These are phyloP conservation scores for Lactarius deliciosus DNA, from an alignment of 768 basidiomycete species.

Conservation along the genomic window DNA sequence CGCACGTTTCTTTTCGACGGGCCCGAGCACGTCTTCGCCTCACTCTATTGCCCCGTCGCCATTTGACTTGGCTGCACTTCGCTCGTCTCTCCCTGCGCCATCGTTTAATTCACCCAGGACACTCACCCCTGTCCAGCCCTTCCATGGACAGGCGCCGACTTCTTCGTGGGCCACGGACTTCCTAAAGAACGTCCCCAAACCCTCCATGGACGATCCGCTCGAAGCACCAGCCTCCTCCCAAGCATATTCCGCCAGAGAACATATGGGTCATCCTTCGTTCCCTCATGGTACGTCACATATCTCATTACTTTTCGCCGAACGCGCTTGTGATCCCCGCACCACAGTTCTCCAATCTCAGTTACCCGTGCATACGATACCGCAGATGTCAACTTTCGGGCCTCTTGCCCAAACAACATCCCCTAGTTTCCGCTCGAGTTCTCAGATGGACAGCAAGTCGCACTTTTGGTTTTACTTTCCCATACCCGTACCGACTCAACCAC, in stretches of 20 bases:
- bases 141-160: slow-evolving; percentile 30
- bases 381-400: slow-evolving; percentile 39
- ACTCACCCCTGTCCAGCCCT: slow-evolving; percentile 30
- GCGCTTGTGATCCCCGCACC: not conserved
- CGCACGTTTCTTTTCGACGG: slow-evolving; percentile 60
- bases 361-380: slow-evolving; percentile 32
- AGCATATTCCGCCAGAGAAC: slow-evolving; percentile 5
- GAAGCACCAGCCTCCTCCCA: not conserved
- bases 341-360: slow-evolving; percentile 18
- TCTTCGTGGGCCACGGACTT: slow-evolving; percentile 68
- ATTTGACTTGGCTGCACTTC: slow-evolving; percentile 63
- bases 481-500: slow-evolving; percentile 32
- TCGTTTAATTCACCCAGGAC: slow-evolving; percentile 2
- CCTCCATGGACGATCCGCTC: slow-evolving; percentile 7
- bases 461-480: slow-evolving; percentile 14
- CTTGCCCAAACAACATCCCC: slow-evolving; percentile 21
- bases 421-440: slow-evolving; percentile 29
- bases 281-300: slow-evolving; percentile 15
- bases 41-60: slow-evolving; percentile 41
- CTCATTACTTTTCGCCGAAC: not conserved
- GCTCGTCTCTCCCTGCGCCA: slow-evolving; percentile 45
- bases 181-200: slow-evolving; percentile 38
- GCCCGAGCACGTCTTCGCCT: slow-evolving; percentile 33
- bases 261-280: slow-evolving; percentile 6
- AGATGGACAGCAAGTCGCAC: slow-evolving; percentile 46